Evolutionary conservation across 352 stramenopile species (phyloP).

Genomic region (Pseudoperonospora humuli): DNA sequence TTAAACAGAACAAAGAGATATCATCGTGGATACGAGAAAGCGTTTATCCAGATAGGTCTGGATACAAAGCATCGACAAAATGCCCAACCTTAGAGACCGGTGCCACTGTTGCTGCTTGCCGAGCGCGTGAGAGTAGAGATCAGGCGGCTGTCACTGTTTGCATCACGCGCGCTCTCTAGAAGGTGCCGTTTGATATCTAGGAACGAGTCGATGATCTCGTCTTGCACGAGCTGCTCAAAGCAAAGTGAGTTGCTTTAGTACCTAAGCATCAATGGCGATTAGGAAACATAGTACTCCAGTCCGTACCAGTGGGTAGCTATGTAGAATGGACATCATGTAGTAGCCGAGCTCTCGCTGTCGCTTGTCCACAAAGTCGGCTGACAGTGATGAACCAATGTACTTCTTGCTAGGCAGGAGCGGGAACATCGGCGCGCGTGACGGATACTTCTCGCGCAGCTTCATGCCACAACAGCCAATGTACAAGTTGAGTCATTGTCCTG

Average conservation of each 20-base stretch:
- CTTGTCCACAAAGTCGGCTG: slow-evolving; percentile 81
- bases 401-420: slow-evolving; percentile 81
- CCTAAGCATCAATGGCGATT: not conserved
- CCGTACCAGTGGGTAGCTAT: slow-evolving; percentile 59
- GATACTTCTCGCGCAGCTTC: slow-evolving; percentile 81
- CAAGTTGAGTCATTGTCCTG: slow-evolving; percentile 1
- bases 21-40: too few relatives aligned
- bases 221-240: slow-evolving; percentile 50
- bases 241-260: too few relatives aligned
- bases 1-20: too few relatives aligned
- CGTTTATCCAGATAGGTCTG: too few relatives aligned
- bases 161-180: slow-evolving; percentile 50
- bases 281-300: not conserved
- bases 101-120: slow-evolving; percentile 12
- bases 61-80: too few relatives aligned
- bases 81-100: too few relatives aligned
- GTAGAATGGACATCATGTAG: slow-evolving; percentile 82
- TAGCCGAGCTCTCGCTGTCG: slow-evolving; percentile 80
- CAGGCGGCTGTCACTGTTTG: slow-evolving; percentile 27
- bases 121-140: slow-evolving; percentile 17
- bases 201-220: slow-evolving; percentile 85
- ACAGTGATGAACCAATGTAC: slow-evolving; percentile 80
- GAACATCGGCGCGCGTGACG: slow-evolving; percentile 61
- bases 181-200: slow-evolving; percentile 85
- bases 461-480: slow-evolving; percentile 1